Conservation (phyloP, 805 yeast genomes). For the Ogataea trehalophila region DNA sequence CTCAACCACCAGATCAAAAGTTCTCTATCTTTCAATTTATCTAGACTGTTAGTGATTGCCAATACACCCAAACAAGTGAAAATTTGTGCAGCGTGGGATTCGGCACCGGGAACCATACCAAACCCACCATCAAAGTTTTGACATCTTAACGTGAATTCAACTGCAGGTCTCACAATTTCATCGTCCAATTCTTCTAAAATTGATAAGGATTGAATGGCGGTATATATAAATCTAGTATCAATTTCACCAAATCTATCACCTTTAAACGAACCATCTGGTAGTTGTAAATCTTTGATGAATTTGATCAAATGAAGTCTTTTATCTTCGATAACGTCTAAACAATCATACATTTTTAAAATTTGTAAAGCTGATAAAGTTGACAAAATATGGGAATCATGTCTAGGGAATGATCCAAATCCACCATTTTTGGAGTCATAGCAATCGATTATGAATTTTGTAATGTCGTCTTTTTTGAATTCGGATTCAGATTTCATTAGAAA, state of each 20-base stretch:
- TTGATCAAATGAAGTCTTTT: slow-evolving; percentile 28
- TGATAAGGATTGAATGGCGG: slow-evolving; percentile 69
- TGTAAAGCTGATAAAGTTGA: slow-evolving; percentile 87
- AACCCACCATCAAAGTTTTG: slow-evolving; percentile 94
- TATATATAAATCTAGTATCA: slow-evolving; percentile 87
- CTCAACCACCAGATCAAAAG: slow-evolving; percentile 79
- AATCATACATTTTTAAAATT: slow-evolving; percentile 61
- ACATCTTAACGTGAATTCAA: slow-evolving; percentile 60
- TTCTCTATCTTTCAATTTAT: slow-evolving; percentile 38
- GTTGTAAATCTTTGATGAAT: slow-evolving; percentile 44
- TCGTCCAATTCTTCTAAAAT: slow-evolving; percentile 56
- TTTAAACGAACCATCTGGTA: slow-evolving; percentile 66
- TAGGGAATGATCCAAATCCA: slow-evolving; percentile 87
- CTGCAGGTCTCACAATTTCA: slow-evolving; percentile 52
- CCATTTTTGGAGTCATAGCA: slow-evolving; percentile 60
- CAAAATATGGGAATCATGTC: slow-evolving; percentile 83
- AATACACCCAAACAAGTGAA: slow-evolving; percentile 82
- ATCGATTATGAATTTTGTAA: slow-evolving; percentile 60
- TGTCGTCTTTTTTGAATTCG: slow-evolving; percentile 55
- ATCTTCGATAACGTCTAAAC: slow-evolving; percentile 37
- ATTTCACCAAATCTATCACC: slow-evolving; percentile 93
- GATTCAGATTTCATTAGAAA: slow-evolving; percentile 51
- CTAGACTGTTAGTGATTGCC: slow-evolving; percentile 59
- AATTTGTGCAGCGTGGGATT: slow-evolving; percentile 89
- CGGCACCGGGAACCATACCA: slow-evolving; percentile 92